Evolutionary conservation across 1,284 basidiomycete genomes (phyloP), one percentile per base, ranked within the genome.

Genomic region (Exsudoporus floridanus): DNA sequence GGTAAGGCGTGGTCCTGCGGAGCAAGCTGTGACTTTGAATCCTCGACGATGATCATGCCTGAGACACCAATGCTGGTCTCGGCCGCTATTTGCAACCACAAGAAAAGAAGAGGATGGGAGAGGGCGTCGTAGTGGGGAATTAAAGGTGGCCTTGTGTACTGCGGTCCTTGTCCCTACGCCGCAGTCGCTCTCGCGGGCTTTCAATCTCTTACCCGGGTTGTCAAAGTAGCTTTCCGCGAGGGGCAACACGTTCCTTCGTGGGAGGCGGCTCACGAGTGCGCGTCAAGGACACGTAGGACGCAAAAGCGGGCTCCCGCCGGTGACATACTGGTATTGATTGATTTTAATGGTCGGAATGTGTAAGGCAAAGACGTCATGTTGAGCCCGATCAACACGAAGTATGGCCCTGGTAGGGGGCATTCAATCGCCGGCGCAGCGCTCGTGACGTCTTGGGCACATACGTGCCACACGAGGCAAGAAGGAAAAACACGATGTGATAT

Each of bases 361-460:
- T 19, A 27, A 50, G 28, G 53, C 45, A 44, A 40, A 35, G 55
- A 58, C 56, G 55, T 58, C 56, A 36, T 47, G 18, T 33, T 18
- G 25, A 36, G 25, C 21, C 44, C 35, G 38, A 43, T 57, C 54
- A 56, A 44, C 40, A 52, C 33, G 39, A 37, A 18, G 4, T 3
- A n/a, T 31, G 21, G 23, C 49, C 50, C 50, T 51, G 50, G 35
- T 33, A 36, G 34, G 1, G 1, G 28, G 25, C 36, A 23, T 44
- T 41, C 37, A 44, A 31, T 46, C 48, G 21, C 54, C 54, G 30
- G 55, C 55, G 38, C 55, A 40, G 49, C 33, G 37, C 40, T 53
- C 54, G 48, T 57, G 44, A 55, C 52, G 45, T 56, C 51, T 28
- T 37, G 39, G 19, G n/a, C 44, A 46, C 56, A 57, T 55, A 56